Conservation (phyloP, 257 asterid genomes). For the Solanum raphanifolium region DNA sequence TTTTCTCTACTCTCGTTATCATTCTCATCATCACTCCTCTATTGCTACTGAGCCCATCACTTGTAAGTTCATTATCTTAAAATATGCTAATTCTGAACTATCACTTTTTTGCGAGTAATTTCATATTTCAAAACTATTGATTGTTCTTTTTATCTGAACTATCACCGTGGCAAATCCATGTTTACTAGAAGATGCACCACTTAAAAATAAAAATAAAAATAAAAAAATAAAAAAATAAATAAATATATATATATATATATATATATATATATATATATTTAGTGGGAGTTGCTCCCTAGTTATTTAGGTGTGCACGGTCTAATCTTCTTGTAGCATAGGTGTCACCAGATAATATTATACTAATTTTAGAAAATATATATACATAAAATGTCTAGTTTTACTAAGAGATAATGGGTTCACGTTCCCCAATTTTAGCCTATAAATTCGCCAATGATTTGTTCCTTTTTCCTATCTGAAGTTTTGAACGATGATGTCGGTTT, state of each 20-base stretch:
- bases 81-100: neutral
- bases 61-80: slow-evolving; percentile 22
- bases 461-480: neutral
- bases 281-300: too few relatives aligned
- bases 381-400: too few relatives aligned
- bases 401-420: neutral
- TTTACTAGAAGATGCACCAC: too few relatives aligned
- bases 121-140: neutral
- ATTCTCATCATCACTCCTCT: slow-evolving; percentile 86
- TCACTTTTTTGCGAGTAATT: neutral
- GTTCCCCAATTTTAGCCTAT: neutral
- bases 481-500: neutral
- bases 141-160: neutral
- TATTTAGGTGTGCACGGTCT: too few relatives aligned
- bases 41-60: slow-evolving; percentile 71
- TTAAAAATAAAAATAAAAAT: too few relatives aligned
- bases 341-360: neutral
- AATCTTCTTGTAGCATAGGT: neutral
- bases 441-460: neutral
- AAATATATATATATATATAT: too few relatives aligned
- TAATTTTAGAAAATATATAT: too few relatives aligned
- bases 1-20: slow-evolving; percentile 66
- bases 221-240: too few relatives aligned
- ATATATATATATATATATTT: too few relatives aligned
- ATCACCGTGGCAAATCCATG: neutral